These are phyloP conservation scores for Phytophthora pinifolia DNA, from an alignment of 352 stramenopile genomes.

Conservation along the genomic window DNA sequence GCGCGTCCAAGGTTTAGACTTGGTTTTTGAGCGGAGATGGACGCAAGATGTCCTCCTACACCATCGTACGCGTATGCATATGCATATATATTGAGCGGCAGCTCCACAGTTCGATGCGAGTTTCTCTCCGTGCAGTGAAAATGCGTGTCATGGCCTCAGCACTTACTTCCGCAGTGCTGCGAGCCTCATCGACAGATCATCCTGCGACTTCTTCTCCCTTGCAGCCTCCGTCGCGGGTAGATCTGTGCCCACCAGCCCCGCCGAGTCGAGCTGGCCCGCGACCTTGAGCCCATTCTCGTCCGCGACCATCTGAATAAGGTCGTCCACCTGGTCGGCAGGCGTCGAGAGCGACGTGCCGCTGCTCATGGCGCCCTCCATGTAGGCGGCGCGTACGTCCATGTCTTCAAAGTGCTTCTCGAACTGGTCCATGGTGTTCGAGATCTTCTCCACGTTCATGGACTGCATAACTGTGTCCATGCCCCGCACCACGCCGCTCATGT, in stretches of 20 bases:
- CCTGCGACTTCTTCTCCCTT: conserved; percentile 79
- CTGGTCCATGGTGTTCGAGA: conserved; percentile 97
- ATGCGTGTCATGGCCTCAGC: neutral
- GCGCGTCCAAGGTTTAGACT: neutral
- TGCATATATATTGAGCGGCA: neutral
- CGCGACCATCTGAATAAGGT: conserved; percentile 97
- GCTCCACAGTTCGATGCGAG: neutral
- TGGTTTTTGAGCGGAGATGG: neutral
- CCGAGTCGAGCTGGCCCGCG: conserved; percentile 92
- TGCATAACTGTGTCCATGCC: conserved; percentile 97
- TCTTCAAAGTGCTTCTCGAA: conserved; percentile 99
- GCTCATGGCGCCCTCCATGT: conserved; percentile 98
- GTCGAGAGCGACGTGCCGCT: conserved; percentile 94
- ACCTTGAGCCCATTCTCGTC: conserved; percentile 97
- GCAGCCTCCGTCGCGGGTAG: conserved; percentile 60
- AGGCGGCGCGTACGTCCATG: conserved; percentile 97
- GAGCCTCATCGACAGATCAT: conserved; percentile 82
- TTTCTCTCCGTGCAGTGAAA: neutral
- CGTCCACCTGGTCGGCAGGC: conserved; percentile 97
- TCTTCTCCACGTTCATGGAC: conserved; percentile 98
- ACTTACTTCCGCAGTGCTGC: conserved; percentile 74
- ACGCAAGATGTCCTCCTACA: too few relatives aligned
- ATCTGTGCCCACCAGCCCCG: conserved; percentile 84
- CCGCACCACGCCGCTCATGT: conserved; percentile 96
- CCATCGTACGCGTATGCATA: neutral